Percentiles rank a stretch among this genome's conserved stretches.
Evolutionary conservation across 331 rosid genomes (phyloP).

Genomic region (Pyrus hybrid): DNA sequence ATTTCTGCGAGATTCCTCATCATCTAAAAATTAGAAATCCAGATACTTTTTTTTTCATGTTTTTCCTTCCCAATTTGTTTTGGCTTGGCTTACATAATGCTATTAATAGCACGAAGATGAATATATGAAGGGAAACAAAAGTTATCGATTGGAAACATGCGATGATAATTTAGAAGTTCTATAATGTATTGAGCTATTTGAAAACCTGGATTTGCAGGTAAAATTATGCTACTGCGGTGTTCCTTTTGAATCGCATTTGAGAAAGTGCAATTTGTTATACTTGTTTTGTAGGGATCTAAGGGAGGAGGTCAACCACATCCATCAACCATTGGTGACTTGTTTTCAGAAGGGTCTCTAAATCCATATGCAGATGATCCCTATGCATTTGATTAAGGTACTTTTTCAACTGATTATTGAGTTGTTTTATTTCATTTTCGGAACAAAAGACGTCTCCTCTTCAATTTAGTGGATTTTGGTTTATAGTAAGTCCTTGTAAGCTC

Average conservation of each 20-base stretch:
- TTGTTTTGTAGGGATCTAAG: conserved; percentile 37
- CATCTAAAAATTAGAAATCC: not conserved
- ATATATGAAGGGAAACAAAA: not conserved
- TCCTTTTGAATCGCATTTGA: not conserved
- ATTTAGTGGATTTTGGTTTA: not conserved
- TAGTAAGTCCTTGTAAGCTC: too few species aligned
- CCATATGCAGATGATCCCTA: conserved; percentile 95
- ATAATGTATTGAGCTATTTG: not conserved
- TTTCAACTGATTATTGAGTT: not conserved
- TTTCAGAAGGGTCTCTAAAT: conserved; percentile 89
- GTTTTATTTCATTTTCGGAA: not conserved
- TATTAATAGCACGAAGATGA: not conserved
- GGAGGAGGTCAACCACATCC: conserved; percentile 44
- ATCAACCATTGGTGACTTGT: conserved; percentile 82
- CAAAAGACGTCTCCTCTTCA: not conserved
- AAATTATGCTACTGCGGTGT: not conserved
- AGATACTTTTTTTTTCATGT: not conserved
- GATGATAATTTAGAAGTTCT: not conserved
- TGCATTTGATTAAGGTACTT: conserved; percentile 88
- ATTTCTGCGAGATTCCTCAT: not conserved
- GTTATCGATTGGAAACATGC: not conserved
- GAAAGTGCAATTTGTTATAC: not conserved
- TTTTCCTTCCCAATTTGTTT: not conserved
- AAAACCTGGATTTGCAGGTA: not conserved
- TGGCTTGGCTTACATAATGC: not conserved